Base-by-base conservation (phyloP, 495 filamentous ascomycete species). In the Tirmania nivea region DNA sequence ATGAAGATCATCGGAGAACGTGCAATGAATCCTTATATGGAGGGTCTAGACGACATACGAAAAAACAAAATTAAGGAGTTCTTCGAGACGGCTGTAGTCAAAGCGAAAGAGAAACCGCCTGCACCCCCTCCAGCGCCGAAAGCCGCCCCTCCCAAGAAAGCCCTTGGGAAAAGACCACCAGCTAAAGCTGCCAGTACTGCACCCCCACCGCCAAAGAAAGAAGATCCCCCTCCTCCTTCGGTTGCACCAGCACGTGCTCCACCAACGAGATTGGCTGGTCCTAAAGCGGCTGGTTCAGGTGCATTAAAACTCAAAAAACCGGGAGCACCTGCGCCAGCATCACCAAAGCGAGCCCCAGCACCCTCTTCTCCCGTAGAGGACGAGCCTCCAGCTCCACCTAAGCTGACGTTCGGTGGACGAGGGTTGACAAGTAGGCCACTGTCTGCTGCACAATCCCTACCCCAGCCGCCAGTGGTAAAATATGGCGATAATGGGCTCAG, bases 1-100 rank as follows among this genome's bases (percentile, higher is more conserved):
- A 95, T 95, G 90, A 96, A 95, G 73, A 96, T 99, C 49, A 81
- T 95, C 71, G 89, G 92, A 47, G 92, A 99, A 63, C 76, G 90
- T 42, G 81, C 81, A n/a, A 99, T 96, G 90, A 84, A 81, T 47
- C 84, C 86, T 8, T 86, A 92, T 63, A 69, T 99, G n/a, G 88
- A 96, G 57, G 86, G 85, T 0, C 69, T 99, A 14, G 92, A 99
- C 62, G 90, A 99, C 21, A 94, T 96, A 54, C 76, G 87, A 53
- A 96, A 94, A 69, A 81, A 76, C 20, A 99, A 95, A 69, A 83
- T 95, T 64, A 95, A 94, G 68, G 92, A 96, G 64, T 95, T 79
- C 67, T 88, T 78, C 62, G 88, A 94, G 34, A 78, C 78, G 1
- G 92, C 92, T 2, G 81, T 94, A 62, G 92, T 99, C 50, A 94